Percentiles rank a stretch among this genome's conserved stretches.
These are phyloP conservation scores for Dothideomycetes sp. DNA, from an alignment of 2,329 filamentous ascomycete genomes.

Conservation along the genomic window DNA sequence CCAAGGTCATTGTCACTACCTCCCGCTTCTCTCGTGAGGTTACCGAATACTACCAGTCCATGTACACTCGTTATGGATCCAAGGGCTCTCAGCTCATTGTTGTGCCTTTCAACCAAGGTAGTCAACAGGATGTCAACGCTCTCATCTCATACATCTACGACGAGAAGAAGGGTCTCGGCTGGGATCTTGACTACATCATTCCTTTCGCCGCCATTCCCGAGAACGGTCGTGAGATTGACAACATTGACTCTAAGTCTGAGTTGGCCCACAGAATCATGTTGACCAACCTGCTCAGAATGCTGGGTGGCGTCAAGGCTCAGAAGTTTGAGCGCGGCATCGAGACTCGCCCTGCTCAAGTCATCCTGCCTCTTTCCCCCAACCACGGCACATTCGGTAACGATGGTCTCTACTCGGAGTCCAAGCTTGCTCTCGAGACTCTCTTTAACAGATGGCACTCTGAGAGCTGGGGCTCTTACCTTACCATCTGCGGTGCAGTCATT, in stretches of 20 bases:
- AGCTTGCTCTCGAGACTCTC: constrained; percentile 89
- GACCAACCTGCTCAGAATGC: constrained; percentile 86
- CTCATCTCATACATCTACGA: constrained; percentile 96
- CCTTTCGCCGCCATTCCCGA: constrained; percentile 97
- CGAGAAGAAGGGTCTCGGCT: constrained; percentile 88
- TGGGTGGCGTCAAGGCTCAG: constrained; percentile 83
- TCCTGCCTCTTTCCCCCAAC: constrained; percentile 91
- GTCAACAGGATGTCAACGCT: constrained; percentile 94
- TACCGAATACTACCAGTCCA: constrained; percentile 97
- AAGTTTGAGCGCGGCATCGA: constrained; percentile 83
- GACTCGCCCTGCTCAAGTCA: constrained; percentile 92
- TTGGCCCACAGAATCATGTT: constrained; percentile 98
- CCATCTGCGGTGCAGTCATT: constrained; percentile 95
- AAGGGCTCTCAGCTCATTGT: constrained; percentile 94
- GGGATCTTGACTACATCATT: constrained; percentile 94
- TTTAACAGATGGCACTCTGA: constrained; percentile 99
- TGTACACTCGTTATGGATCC: constrained; percentile 91
- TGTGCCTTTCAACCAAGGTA: constrained; percentile 97
- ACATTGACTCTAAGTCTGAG: constrained; percentile 94
- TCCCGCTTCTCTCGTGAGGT: constrained; percentile 94
- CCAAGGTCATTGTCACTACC: constrained; percentile 93
- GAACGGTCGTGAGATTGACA: constrained; percentile 94
- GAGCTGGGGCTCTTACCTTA: constrained; percentile 94
- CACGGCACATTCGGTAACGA: constrained; percentile 98
- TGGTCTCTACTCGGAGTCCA: constrained; percentile 96